phyloP scores from a whole-genome alignment of 169 alveolate species.

The Cryptosporidium parvum region DNA sequence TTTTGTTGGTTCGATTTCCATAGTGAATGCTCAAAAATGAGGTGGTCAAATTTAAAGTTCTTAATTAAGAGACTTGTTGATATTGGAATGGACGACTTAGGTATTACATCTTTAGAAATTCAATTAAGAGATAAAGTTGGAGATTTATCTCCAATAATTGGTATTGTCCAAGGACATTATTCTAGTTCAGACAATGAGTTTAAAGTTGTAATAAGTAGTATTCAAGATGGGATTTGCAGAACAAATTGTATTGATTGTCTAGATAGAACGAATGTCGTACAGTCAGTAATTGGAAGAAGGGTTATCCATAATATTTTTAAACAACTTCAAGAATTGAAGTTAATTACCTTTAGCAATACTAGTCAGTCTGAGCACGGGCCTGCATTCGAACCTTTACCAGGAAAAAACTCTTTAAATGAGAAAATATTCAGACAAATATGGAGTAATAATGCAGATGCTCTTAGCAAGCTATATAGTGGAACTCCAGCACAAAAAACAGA shows the following conservation, averaged over 20 bases:
- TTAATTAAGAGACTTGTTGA: slow-evolving; percentile 77
- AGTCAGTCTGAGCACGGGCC: slow-evolving; percentile 44
- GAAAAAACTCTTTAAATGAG: slow-evolving; percentile 81
- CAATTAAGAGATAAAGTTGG: background rate
- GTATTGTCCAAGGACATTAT: slow-evolving; percentile 47
- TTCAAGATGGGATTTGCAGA: slow-evolving; percentile 93
- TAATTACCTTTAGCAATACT: slow-evolving; percentile 48
- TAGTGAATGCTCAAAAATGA: slow-evolving; percentile 90
- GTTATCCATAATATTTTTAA: slow-evolving; percentile 73
- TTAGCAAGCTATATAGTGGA: slow-evolving; percentile 90
- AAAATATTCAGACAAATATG: slow-evolving; percentile 87
- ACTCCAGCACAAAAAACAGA: slow-evolving; percentile 94
- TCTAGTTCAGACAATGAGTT: slow-evolving; percentile 43
- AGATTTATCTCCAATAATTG: slow-evolving; percentile 48
- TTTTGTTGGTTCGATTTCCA: slow-evolving; percentile 94
- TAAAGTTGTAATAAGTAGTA: slow-evolving; percentile 67
- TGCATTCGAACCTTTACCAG: slow-evolving; percentile 85
- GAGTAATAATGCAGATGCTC: slow-evolving; percentile 91
- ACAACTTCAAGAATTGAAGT: slow-evolving; percentile 77
- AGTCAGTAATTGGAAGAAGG: slow-evolving; percentile 87
- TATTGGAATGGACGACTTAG: slow-evolving; percentile 59
- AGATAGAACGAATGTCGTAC: slow-evolving; percentile 97
- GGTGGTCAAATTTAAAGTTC: slow-evolving; percentile 86
- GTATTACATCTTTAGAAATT: slow-evolving; percentile 49
- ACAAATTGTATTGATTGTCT: slow-evolving; percentile 98